phyloP scores from a whole-genome alignment of 768 basidiomycete species.

The Baorangia bicolor region DNA sequence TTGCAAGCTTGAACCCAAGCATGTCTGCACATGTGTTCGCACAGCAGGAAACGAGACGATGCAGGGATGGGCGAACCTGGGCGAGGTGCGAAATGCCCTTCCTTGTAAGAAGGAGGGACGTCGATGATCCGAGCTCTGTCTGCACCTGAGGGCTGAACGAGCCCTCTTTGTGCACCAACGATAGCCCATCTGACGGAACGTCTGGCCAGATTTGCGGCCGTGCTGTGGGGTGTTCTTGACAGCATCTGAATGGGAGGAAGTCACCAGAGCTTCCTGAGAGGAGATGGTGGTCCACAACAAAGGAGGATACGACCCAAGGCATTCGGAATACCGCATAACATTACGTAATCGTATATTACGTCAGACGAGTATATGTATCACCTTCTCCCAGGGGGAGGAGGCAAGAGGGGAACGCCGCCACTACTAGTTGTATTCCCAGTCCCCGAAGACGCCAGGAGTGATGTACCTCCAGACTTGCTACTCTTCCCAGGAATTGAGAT shows the following conservation, averaged over 20 bases:
- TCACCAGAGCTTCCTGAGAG: conserved; percentile 4
- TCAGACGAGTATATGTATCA: conserved; percentile 22
- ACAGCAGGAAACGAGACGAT: not conserved
- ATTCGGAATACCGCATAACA: not conserved
- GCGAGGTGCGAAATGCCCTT: conserved; percentile 66
- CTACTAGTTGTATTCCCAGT: conserved; percentile 25
- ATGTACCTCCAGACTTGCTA: conserved; percentile 36
- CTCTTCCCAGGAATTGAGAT: conserved; percentile 85
- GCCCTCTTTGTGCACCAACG: conserved; percentile 46
- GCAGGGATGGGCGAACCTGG: conserved; percentile 47
- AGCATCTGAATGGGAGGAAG: conserved; percentile 44
- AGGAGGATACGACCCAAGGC: conserved; percentile 7
- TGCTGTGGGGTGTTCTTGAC: conserved; percentile 49
- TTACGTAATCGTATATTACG: conserved; percentile 23
- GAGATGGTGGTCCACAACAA: conserved; percentile 14
- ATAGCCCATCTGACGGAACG: conserved; percentile 23
- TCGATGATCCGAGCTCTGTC: conserved; percentile 84
- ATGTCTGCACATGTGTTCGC: conserved; percentile 56
- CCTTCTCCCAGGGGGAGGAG: conserved; percentile 74
- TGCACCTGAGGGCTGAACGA: conserved; percentile 80
- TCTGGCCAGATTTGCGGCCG: conserved; percentile 27
- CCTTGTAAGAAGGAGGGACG: conserved; percentile 70
- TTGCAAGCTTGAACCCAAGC: conserved; percentile 83
- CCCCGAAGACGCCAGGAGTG: conserved; percentile 39
- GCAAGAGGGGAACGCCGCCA: conserved; percentile 65